These are phyloP conservation scores for Rhazya stricta DNA, from an alignment of 257 asterid genomes.

Conservation along the genomic window DNA sequence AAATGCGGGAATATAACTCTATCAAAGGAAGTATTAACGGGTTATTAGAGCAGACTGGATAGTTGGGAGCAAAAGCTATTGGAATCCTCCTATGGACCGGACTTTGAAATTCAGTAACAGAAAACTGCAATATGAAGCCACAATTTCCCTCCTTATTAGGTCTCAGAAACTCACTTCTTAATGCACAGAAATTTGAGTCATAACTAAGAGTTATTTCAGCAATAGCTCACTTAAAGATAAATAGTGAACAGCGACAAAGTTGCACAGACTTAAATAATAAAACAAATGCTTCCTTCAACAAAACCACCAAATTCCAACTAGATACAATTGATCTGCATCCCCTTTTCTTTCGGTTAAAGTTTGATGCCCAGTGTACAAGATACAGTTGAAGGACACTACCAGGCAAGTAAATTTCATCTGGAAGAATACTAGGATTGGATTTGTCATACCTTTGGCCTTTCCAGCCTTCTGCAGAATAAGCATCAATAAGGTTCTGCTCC, in stretches of 20 bases:
- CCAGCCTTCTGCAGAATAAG: constrained; percentile 97
- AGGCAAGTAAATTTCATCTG: constrained; percentile 1
- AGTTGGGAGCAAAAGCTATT: no score
- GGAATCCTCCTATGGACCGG: no score
- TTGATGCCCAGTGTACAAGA: background rate
- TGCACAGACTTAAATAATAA: background rate
- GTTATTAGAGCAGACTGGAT: no score
- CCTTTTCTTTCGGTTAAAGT: background rate
- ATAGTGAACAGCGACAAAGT: background rate
- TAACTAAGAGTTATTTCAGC: background rate
- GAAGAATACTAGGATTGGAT: constrained; percentile 10
- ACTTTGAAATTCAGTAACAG: no score
- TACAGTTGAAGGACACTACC: background rate
- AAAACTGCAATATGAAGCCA: background rate
- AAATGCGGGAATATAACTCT: no score
- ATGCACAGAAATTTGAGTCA: background rate
- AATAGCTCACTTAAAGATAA: background rate
- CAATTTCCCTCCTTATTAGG: background rate
- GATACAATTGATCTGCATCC: background rate
- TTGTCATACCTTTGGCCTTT: constrained; percentile 89
- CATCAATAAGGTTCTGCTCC: constrained; percentile 97
- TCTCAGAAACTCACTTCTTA: background rate
- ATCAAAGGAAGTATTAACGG: no score
- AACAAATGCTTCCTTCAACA: background rate
- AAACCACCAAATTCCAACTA: background rate